Evolutionary conservation across 495 filamentous ascomycete genomes (phyloP).

Genomic region (Parathielavia hyrcaniae): DNA sequence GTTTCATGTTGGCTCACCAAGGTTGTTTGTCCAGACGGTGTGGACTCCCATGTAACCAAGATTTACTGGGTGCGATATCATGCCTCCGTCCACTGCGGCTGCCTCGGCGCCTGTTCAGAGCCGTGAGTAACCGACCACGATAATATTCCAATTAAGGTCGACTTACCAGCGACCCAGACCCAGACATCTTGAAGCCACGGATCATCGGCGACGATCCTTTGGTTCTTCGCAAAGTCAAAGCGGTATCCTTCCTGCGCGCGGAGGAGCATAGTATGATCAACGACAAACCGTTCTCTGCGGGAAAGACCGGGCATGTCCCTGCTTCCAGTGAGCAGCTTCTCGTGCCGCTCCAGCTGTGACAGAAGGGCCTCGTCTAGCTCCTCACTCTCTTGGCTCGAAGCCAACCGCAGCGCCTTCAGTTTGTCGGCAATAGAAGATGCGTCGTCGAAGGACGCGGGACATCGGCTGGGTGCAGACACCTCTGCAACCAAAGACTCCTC

Average conservation of each 20-base stretch:
- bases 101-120: conserved; percentile 53
- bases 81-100: conserved; percentile 59
- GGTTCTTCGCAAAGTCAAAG: conserved; percentile 66
- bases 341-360: conserved; percentile 41
- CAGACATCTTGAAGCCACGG: conserved; percentile 70
- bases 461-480: conserved; percentile 17
- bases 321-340: conserved; percentile 44
- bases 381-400: conserved; percentile 20
- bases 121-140: not conserved
- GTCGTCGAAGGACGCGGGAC: conserved; percentile 28
- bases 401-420: conserved; percentile 33
- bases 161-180: conserved; percentile 66
- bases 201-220: conserved; percentile 61
- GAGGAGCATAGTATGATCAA: conserved; percentile 44
- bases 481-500: conserved; percentile 28
- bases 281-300: conserved; percentile 32
- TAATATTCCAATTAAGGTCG: not conserved
- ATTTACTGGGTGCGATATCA: conserved; percentile 70
- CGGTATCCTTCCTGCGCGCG: conserved; percentile 67
- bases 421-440: conserved; percentile 38
- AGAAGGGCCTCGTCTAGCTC: conserved; percentile 12
- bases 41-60: conserved; percentile 79
- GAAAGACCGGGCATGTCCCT: conserved; percentile 36
- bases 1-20: conserved; percentile 45
- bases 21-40: conserved; percentile 69